Evolutionary conservation across 2,329 filamentous ascomycete genomes (phyloP).

Genomic region (Herpomyces periplanetae): DNA sequence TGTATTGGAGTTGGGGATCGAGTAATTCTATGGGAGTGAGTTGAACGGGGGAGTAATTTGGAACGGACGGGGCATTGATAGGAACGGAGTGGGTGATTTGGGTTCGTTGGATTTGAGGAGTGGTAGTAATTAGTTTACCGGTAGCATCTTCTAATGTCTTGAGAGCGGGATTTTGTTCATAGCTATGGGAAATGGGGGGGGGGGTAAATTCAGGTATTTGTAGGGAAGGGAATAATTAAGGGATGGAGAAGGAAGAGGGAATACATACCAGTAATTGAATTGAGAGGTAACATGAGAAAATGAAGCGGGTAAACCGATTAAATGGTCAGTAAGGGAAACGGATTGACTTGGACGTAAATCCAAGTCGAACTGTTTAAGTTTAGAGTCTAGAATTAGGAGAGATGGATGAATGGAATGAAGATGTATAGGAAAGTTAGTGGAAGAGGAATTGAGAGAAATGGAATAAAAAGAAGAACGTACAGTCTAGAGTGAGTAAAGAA

Average conservation of each 20-base stretch:
- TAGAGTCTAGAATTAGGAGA: constrained; percentile 10
- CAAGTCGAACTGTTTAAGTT: constrained; percentile 23
- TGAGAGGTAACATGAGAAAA: constrained; percentile 33
- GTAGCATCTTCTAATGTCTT: constrained; percentile 16
- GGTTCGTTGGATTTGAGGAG: constrained; percentile 16
- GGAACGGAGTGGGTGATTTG: constrained; percentile 17
- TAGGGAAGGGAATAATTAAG: constrained; percentile 2
- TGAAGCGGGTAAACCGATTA: constrained; percentile 40
- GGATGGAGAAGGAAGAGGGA: background rate
- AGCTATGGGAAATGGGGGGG: constrained; percentile 13
- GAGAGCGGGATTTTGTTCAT: constrained; percentile 49
- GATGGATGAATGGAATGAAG: too few species aligned
- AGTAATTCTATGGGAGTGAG: constrained; percentile 12
- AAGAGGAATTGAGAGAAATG: background rate
- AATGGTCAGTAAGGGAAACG: constrained; percentile 18
- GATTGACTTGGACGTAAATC: constrained; percentile 21
- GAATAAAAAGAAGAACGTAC: constrained; percentile 10
- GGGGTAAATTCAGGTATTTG: constrained; percentile 5
- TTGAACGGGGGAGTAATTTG: constrained; percentile 17
- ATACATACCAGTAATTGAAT: constrained; percentile 16
- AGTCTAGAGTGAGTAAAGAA: constrained; percentile 26
- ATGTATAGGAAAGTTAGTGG: constrained; percentile 1
- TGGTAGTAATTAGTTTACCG: constrained; percentile 18
- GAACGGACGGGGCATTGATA: constrained; percentile 19
- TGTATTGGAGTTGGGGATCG: constrained; percentile 17